Percentiles rank a stretch among this genome's conserved stretches.
These are phyloP conservation scores for Rickenella mellea DNA, from an alignment of 768 basidiomycete genomes.

Conservation along the genomic window DNA sequence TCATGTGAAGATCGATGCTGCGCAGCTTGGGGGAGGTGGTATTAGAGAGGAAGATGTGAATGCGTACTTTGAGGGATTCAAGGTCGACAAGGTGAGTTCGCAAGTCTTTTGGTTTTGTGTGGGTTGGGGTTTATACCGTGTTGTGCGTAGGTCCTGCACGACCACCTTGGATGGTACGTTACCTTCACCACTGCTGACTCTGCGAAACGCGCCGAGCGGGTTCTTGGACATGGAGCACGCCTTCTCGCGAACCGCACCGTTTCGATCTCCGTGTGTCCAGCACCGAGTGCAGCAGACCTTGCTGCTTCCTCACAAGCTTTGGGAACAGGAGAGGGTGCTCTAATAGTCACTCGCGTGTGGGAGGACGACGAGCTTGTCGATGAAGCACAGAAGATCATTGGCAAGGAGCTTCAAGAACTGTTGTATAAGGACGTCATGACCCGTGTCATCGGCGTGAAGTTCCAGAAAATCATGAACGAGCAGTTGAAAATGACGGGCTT, in stretches of 20 bases:
- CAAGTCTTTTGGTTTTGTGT: constrained; percentile 1
- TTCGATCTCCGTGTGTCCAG: constrained; percentile 35
- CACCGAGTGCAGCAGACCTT: constrained; percentile 24
- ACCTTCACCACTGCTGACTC: constrained; percentile 57
- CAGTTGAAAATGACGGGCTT: neutral
- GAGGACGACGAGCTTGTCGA: constrained; percentile 42
- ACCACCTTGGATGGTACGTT: constrained; percentile 69
- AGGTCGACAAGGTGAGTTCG: constrained; percentile 57
- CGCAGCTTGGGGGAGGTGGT: constrained; percentile 30
- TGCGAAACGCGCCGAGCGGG: constrained; percentile 60
- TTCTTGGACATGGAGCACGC: constrained; percentile 42
- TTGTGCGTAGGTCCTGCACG: constrained; percentile 52
- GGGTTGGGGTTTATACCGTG: constrained; percentile 7
- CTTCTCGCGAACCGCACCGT: constrained; percentile 54
- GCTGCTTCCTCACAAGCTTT: constrained; percentile 25
- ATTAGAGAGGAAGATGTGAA: constrained; percentile 62
- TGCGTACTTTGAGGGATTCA: constrained; percentile 60
- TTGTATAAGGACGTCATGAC: constrained; percentile 62
- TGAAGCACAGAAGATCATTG: constrained; percentile 44
- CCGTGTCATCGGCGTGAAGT: constrained; percentile 42
- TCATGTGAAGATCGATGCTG: constrained; percentile 50
- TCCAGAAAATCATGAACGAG: constrained; percentile 41
- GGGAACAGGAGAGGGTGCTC: too few relatives aligned
- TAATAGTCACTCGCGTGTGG: constrained; percentile 32
- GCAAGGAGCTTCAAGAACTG: constrained; percentile 42